Evolutionary conservation across 306 rosid genomes (phyloP).

Genomic region (Abrus pulchellus): DNA sequence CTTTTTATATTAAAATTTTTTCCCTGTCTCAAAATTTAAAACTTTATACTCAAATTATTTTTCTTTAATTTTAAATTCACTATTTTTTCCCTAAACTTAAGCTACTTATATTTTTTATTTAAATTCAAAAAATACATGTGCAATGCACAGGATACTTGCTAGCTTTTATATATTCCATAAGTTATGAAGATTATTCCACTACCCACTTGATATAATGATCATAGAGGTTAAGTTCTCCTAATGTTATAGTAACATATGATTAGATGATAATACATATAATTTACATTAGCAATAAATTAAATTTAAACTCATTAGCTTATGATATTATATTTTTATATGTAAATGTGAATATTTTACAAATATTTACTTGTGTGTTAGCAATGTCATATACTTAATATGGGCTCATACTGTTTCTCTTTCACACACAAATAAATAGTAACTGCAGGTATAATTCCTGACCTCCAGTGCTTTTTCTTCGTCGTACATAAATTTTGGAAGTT

Average conservation of each 20-base stretch:
- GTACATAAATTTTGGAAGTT: slow-evolving; percentile 72
- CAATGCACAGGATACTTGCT: too few relatives aligned
- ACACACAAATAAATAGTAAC: slow-evolving; percentile 32
- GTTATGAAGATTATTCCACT: not conserved
- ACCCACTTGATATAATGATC: not conserved
- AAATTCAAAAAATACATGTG: not conserved
- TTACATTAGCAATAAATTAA: not conserved
- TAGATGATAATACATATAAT: not conserved
- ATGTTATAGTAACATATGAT: not conserved
- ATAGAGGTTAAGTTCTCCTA: not conserved
- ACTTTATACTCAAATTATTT: too few relatives aligned
- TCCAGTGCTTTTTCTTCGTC: slow-evolving; percentile 75
- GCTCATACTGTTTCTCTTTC: not conserved
- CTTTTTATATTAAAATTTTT: too few relatives aligned
- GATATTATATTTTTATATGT: not conserved
- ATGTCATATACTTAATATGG: not conserved
- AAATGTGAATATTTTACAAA: not conserved
- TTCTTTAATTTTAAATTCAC: too few relatives aligned
- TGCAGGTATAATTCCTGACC: slow-evolving; percentile 56
- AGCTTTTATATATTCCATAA: not conserved
- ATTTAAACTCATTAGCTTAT: not conserved
- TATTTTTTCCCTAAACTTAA: too few relatives aligned
- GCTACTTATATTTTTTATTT: not conserved
- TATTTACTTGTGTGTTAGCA: not conserved
- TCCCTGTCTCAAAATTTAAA: too few relatives aligned